Conservation (phyloP, 352 stramenopile genomes). For the Phytophthora pinifolia region DNA sequence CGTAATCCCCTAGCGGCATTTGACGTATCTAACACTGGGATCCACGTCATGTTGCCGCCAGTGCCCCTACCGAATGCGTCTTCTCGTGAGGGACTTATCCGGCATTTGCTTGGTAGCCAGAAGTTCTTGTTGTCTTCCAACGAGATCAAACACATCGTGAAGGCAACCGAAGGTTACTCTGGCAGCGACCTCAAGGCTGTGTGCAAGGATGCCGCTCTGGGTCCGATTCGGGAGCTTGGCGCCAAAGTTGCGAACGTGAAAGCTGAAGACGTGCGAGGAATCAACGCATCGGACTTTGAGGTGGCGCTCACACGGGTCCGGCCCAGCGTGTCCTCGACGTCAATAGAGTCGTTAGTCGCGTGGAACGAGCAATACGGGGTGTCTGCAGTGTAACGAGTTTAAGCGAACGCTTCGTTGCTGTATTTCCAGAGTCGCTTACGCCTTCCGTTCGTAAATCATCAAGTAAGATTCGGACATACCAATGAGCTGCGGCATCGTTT, state of each 20-base stretch:
- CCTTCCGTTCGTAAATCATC: constrained; percentile 88
- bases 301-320: constrained; percentile 57
- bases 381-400: constrained; percentile 39
- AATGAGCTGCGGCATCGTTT: constrained; percentile 98
- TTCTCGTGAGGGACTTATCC: constrained; percentile 55
- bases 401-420: constrained; percentile 9
- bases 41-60: constrained; percentile 22
- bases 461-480: constrained; percentile 95
- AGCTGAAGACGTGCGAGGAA: constrained; percentile 62
- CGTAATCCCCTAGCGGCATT: background rate
- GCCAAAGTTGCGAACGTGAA: constrained; percentile 53
- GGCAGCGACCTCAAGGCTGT: constrained; percentile 92
- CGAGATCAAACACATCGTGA: constrained; percentile 71
- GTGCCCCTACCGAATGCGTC: constrained; percentile 69
- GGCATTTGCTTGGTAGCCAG: constrained; percentile 59
- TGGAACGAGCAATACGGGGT: constrained; percentile 81
- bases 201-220: constrained; percentile 93
- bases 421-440: constrained; percentile 41
- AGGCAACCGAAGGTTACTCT: constrained; percentile 81
- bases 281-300: constrained; percentile 60
- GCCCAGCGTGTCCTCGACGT: constrained; percentile 68
- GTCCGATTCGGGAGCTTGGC: constrained; percentile 86
- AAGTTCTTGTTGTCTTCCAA: constrained; percentile 49
- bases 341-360: constrained; percentile 47
- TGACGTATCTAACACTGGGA: background rate